Percentiles rank a stretch among this genome's conserved stretches.
phyloP scores from a whole-genome alignment of 306 rosid species.

The Cotoneaster glaucophyllus region DNA sequence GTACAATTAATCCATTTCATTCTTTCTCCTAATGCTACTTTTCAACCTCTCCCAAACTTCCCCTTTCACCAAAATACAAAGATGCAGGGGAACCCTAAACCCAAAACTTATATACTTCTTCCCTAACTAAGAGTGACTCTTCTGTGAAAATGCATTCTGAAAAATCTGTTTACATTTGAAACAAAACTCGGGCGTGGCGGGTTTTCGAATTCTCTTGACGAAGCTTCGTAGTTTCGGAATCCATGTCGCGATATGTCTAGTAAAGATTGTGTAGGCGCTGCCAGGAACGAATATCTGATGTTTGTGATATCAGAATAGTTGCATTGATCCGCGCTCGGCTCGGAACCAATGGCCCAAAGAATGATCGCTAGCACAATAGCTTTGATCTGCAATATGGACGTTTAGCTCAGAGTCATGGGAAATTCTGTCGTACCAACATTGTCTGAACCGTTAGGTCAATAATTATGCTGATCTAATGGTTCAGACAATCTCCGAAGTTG shows the following conservation, averaged over 20 bases:
- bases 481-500: not conserved
- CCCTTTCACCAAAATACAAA: not conserved
- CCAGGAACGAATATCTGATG: constrained; percentile 38
- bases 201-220: not conserved
- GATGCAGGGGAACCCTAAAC: not conserved
- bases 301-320: constrained; percentile 17
- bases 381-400: constrained; percentile 28
- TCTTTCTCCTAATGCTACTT: not conserved
- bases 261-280: constrained; percentile 4
- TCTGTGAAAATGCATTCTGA: constrained; percentile 15
- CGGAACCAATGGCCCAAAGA: constrained; percentile 26
- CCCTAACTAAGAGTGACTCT: constrained; percentile 8
- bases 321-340: constrained; percentile 6
- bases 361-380: constrained; percentile 14
- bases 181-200: constrained; percentile 5
- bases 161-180: not conserved
- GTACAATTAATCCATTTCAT: not conserved
- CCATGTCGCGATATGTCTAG: not conserved
- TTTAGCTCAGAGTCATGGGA: not conserved
- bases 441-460: not conserved
- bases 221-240: constrained; percentile 5
- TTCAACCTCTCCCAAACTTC: not conserved
- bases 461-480: not conserved
- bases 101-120: not conserved
- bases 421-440: not conserved